A percentile compares a stretch with the other conserved stretches of the same genome.
Conservation (phyloP, 2,329 filamentous ascomycete species). For the Nothophaeocryptopus gaeumannii region DNA sequence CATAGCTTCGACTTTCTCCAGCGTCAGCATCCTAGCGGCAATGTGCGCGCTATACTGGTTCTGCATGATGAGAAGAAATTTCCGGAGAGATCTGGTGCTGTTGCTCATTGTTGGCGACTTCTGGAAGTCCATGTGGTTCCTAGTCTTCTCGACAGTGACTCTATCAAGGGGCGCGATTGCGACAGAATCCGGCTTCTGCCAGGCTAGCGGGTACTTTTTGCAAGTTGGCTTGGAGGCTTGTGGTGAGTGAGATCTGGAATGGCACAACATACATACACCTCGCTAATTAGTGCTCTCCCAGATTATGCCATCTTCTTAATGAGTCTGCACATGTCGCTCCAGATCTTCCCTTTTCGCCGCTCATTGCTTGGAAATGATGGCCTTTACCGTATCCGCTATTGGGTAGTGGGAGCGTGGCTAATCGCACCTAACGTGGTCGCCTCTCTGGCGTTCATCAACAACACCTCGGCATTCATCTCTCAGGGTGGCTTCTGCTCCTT, state of each 20-base stretch:
- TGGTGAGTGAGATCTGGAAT: conserved; percentile 16
- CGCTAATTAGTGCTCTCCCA: conserved; percentile 16
- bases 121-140: conserved; percentile 66
- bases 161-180: conserved; percentile 48
- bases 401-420: conserved; percentile 58
- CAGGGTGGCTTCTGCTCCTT: conserved; percentile 69
- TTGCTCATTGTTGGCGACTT: conserved; percentile 70
- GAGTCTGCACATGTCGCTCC: conserved; percentile 68
- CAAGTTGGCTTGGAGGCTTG: conserved; percentile 29
- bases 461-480: conserved; percentile 55
- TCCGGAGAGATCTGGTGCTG: conserved; percentile 73
- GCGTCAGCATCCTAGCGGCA: conserved; percentile 57
- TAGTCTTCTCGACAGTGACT: conserved; percentile 62
- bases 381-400: conserved; percentile 64
- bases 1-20: conserved; percentile 35
- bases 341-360: conserved; percentile 60
- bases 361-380: conserved; percentile 54
- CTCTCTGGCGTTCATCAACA: conserved; percentile 61
- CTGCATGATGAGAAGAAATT: conserved; percentile 67
- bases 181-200: conserved; percentile 25
- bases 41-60: conserved; percentile 68
- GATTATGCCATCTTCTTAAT: conserved; percentile 72
- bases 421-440: conserved; percentile 60
- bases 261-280: background rate
- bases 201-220: conserved; percentile 31